Evolutionary conservation across 352 stramenopile genomes (phyloP).

Genomic region (Phytophthora syringae): DNA sequence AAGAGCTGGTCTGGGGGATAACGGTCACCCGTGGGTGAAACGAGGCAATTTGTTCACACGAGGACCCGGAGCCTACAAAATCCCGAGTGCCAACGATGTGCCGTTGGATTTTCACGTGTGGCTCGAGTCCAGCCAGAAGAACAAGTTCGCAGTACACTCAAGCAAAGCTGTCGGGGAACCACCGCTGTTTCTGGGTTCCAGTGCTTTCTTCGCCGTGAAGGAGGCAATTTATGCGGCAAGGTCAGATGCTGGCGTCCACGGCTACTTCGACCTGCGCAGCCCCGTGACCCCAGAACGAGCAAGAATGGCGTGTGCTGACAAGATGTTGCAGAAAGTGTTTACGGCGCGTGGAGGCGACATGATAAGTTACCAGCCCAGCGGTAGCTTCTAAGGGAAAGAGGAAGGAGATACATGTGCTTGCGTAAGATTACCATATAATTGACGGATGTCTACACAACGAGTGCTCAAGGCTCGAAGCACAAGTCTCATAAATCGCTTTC

Average conservation of each 20-base stretch:
- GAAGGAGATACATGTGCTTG: conserved; percentile 9
- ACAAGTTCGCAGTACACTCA: conserved; percentile 95
- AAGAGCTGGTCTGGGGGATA: conserved; percentile 96
- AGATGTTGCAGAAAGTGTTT: conserved; percentile 77
- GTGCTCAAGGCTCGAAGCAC: not conserved
- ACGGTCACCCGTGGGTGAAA: conserved; percentile 94
- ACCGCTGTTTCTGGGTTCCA: conserved; percentile 94
- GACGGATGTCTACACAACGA: conserved; percentile 4
- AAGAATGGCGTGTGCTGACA: conserved; percentile 83
- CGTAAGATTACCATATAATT: conserved; percentile 15
- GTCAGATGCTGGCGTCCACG: conserved; percentile 59
- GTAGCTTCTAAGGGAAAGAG: conserved; percentile 55
- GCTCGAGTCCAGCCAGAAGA: conserved; percentile 93
- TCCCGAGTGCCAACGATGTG: conserved; percentile 96
- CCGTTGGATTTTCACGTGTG: conserved; percentile 95
- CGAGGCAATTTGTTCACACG: conserved; percentile 93
- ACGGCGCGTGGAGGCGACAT: conserved; percentile 65
- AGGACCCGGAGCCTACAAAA: conserved; percentile 97
- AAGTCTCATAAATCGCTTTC: conserved; percentile 16
- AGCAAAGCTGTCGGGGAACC: conserved; percentile 97
- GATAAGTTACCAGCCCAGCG: conserved; percentile 61
- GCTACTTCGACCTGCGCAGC: conserved; percentile 76
- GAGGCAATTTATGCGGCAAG: conserved; percentile 92
- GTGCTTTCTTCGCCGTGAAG: conserved; percentile 96
- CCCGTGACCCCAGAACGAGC: conserved; percentile 85